Base-by-base conservation (phyloP, 2,329 filamentous ascomycete species). In the Ceratocystis colombiana region DNA sequence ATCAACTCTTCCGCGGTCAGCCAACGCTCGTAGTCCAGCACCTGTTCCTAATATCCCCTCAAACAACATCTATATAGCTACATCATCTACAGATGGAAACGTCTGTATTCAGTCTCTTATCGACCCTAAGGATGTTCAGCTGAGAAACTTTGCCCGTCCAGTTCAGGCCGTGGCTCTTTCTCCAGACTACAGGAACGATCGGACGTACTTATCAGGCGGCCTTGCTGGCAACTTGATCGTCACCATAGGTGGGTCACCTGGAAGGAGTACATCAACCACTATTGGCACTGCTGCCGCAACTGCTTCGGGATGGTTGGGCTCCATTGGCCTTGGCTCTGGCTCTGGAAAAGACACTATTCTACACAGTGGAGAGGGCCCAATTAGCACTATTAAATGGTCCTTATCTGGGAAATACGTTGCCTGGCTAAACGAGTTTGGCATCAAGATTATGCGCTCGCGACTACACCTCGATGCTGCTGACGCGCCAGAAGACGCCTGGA, bases 401-500 rank as follows among this genome's bases (percentile, higher is more conserved):
- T 74, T 93, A 50, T 93, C 90, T 0, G 93, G 94, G 0, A 94
- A 88, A 76, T 97, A 92, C 72, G 88, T 96, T 0, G 89, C 87
- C 0, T 99, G 94, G 94, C 82, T 96, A 50, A 99, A 97, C 72
- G 94, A 99, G 75, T 88, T 95, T 72, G 94, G 94, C 3, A 95
- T 97, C 73, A 96, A 96, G 74, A 94, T 99, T 68, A 97, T 97
- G 92, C 85, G 94, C 46, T 90, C 90, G 3, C 90, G 94, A 73
- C 73, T 95, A 22, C 85, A 92, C 70, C 80, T 96, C 4, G 90
- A 95, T 5, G 85, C 80, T 69, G 81, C 82, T 12, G 64, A 61
- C 20, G 61, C 64, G 30, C 78, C 82, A 1, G 92, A 96, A 17
- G 86, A 88, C 70, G 90, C 92, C 1, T 99, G 95, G 95, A 96